A percentile compares a stretch with the other conserved stretches of the same genome.
These are phyloP conservation scores for Harringtonia aguacate DNA, from an alignment of 2,329 filamentous ascomycete species.

Conservation along the genomic window DNA sequence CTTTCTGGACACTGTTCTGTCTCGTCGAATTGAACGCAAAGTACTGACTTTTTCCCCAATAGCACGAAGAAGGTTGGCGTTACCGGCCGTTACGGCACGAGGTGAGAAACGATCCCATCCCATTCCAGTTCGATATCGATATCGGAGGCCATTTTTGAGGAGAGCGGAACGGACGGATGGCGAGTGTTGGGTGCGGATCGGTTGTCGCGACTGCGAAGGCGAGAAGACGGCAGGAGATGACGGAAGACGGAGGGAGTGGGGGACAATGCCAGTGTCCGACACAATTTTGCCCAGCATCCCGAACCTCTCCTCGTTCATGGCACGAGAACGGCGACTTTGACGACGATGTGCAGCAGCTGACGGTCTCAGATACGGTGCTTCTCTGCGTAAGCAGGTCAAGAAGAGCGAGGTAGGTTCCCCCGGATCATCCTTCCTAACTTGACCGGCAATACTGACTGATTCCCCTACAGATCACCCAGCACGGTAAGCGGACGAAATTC, in stretches of 20 bases:
- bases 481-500: conserved; percentile 28
- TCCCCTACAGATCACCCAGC: conserved; percentile 62
- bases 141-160: background rate
- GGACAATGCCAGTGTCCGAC: too few species aligned
- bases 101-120: conserved; percentile 10
- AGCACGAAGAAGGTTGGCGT: conserved; percentile 97
- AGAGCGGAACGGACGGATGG: background rate
- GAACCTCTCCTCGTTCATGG: too few species aligned
- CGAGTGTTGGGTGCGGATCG: too few species aligned
- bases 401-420: conserved; percentile 67
- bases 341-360: background rate
- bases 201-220: background rate
- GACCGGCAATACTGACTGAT: background rate
- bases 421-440: background rate
- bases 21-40: background rate
- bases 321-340: too few species aligned
- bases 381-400: conserved; percentile 96
- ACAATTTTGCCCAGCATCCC: too few species aligned
- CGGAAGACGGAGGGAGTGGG: too few species aligned
- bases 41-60: conserved; percentile 9
- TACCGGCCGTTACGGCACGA: conserved; percentile 55
- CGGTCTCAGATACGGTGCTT: conserved; percentile 77
- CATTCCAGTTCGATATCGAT: background rate
- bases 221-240: too few species aligned
- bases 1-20: background rate